These are phyloP conservation scores for Podaxis carcinomalis DNA, from an alignment of 768 basidiomycete genomes.

Conservation along the genomic window DNA sequence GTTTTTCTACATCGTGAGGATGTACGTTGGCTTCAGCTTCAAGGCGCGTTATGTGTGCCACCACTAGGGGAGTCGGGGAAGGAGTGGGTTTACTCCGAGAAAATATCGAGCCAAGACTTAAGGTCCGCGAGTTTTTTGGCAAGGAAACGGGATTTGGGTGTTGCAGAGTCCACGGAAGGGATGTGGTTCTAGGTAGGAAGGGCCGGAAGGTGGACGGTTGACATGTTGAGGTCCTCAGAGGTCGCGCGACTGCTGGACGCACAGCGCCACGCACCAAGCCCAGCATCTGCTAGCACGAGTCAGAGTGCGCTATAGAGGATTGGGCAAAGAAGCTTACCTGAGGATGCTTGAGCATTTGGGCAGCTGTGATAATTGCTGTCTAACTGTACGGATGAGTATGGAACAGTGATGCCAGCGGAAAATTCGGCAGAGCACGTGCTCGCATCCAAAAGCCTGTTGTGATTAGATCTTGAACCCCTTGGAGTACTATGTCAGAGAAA, in stretches of 20 bases:
- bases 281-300: slow-evolving; percentile 8
- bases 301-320: not conserved
- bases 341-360: slow-evolving; percentile 22
- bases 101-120: slow-evolving; percentile 43
- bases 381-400: slow-evolving; percentile 9
- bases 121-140: slow-evolving; percentile 21
- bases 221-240: slow-evolving; percentile 4
- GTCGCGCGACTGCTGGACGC: slow-evolving; percentile 6
- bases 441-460: not conserved
- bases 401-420: slow-evolving; percentile 16
- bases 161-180: slow-evolving; percentile 8
- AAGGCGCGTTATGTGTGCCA: slow-evolving; percentile 66
- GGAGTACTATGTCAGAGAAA: slow-evolving; percentile 30
- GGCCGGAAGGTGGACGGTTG: slow-evolving; percentile 14
- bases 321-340: not conserved
- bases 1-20: slow-evolving; percentile 65
- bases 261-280: slow-evolving; percentile 10
- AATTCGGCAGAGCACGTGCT: slow-evolving; percentile 12
- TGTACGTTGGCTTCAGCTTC: slow-evolving; percentile 76
- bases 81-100: slow-evolving; percentile 41
- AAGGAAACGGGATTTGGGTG: slow-evolving; percentile 15
- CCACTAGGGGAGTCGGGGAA: slow-evolving; percentile 57
- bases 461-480: slow-evolving; percentile 14
- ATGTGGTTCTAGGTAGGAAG: not conserved
- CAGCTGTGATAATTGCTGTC: not conserved